A percentile compares a stretch with the other conserved stretches of the same genome.
Evolutionary conservation across 2,329 filamentous ascomycete genomes (phyloP).

Genomic region (Fusarium camptoceras): DNA sequence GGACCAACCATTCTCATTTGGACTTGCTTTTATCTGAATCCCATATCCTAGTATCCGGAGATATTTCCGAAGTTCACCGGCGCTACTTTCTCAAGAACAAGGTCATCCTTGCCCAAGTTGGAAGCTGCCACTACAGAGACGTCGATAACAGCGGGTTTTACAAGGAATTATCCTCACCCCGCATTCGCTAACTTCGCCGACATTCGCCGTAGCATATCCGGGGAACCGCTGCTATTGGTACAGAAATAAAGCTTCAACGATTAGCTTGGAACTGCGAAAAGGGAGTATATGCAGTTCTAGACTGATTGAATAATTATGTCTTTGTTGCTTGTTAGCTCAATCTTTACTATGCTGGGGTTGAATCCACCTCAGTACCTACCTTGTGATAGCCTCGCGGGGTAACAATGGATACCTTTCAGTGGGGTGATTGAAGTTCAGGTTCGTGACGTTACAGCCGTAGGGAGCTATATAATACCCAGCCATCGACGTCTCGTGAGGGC

Average conservation of each 20-base stretch:
- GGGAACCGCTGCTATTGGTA: fast-evolving
- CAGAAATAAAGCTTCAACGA: background rate
- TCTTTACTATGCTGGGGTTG: background rate
- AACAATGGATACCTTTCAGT: background rate
- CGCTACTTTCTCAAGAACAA: background rate
- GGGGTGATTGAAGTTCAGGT: background rate
- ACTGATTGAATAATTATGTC: background rate
- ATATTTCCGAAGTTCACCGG: background rate
- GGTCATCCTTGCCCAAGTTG: background rate
- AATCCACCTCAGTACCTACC: background rate
- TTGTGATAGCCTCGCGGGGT: background rate
- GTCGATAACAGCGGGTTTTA: background rate
- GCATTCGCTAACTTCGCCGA: background rate
- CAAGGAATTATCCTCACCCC: background rate
- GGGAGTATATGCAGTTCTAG: background rate
- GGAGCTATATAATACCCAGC: background rate
- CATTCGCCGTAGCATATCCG: conserved; percentile 2
- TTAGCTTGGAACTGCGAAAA: fast-evolving
- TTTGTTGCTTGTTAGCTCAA: too few species aligned
- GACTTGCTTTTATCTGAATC: background rate
- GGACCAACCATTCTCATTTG: background rate
- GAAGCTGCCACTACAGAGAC: background rate
- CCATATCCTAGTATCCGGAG: background rate
- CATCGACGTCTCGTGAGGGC: background rate
- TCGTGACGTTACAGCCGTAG: background rate